phyloP scores from a whole-genome alignment of 495 filamentous ascomycete species.

The Margaritispora aquatica region DNA sequence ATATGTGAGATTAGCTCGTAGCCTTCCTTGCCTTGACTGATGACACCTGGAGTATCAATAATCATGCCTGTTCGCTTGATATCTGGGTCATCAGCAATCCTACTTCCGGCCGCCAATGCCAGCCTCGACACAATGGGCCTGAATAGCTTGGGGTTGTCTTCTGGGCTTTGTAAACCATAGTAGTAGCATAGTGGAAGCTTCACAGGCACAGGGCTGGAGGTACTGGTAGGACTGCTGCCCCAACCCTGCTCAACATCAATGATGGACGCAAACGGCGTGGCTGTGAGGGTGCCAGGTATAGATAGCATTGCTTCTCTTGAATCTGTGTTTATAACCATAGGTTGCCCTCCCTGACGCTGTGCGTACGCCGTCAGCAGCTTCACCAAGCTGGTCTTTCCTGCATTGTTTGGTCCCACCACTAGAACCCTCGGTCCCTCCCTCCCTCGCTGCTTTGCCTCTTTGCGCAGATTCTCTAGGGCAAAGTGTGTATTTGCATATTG shows the following conservation, averaged over 20 bases:
- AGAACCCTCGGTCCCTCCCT: constrained; percentile 70
- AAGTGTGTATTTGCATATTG: constrained; percentile 80
- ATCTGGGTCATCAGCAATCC: constrained; percentile 70
- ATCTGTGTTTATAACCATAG: constrained; percentile 81
- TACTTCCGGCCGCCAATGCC: constrained; percentile 70
- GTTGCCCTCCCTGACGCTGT: constrained; percentile 66
- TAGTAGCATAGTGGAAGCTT: constrained; percentile 92
- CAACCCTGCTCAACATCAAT: constrained; percentile 89
- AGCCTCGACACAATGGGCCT: constrained; percentile 68
- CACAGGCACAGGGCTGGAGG: constrained; percentile 78
- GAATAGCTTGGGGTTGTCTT: constrained; percentile 67
- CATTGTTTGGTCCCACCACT: constrained; percentile 72
- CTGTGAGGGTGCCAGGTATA: constrained; percentile 79
- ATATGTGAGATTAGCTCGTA: constrained; percentile 78
- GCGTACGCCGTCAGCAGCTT: constrained; percentile 81
- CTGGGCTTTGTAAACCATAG: constrained; percentile 68
- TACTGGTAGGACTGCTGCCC: constrained; percentile 85
- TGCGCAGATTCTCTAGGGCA: constrained; percentile 39
- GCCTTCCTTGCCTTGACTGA: constrained; percentile 53
- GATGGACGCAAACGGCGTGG: constrained; percentile 73
- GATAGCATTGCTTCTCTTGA: constrained; percentile 79
- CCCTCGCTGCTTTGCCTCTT: constrained; percentile 30
- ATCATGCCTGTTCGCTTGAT: constrained; percentile 70
- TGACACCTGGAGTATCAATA: constrained; percentile 75
- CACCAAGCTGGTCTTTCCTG: constrained; percentile 79